phyloP scores from a whole-genome alignment of 805 yeast species.

The Blastobotrys robertii region DNA sequence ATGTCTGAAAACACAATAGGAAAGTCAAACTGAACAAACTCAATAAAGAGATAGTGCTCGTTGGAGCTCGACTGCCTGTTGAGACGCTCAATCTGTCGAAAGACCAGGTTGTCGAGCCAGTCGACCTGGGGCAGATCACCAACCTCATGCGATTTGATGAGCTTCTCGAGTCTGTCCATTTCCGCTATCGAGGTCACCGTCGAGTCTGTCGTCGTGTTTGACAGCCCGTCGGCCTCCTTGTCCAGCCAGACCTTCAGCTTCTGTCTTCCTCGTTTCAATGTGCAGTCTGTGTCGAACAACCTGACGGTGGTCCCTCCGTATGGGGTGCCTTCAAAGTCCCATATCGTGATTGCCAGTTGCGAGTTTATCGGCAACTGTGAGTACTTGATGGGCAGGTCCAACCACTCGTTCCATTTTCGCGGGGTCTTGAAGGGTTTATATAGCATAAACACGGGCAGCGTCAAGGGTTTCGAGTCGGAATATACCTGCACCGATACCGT shows the following conservation, averaged over 20 bases:
- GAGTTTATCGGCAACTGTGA: slow-evolving; percentile 61
- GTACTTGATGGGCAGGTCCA: slow-evolving; percentile 60
- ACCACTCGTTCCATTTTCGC: slow-evolving; percentile 63
- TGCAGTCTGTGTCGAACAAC: slow-evolving; percentile 50
- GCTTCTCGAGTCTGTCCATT: slow-evolving; percentile 41
- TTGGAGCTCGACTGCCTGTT: slow-evolving; percentile 15
- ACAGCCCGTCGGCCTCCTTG: slow-evolving; percentile 25
- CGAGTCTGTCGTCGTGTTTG: slow-evolving; percentile 21
- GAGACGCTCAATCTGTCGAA: slow-evolving; percentile 42
- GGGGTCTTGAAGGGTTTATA: slow-evolving; percentile 36
- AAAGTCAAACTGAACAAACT: slow-evolving; percentile 55
- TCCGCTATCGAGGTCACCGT: slow-evolving; percentile 19
- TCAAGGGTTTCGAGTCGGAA: slow-evolving; percentile 37
- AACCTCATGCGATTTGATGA: slow-evolving; percentile 52
- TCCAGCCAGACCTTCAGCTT: slow-evolving; percentile 38
- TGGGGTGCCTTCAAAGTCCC: slow-evolving; percentile 56
- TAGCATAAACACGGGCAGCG: slow-evolving; percentile 41
- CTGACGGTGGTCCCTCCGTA: slow-evolving; percentile 55
- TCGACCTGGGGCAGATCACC: slow-evolving; percentile 51
- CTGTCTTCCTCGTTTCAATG: slow-evolving; percentile 66
- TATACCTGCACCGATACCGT: slow-evolving; percentile 39
- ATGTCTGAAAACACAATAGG: slow-evolving; percentile 64
- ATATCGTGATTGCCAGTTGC: slow-evolving; percentile 48
- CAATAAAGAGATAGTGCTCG: slow-evolving; percentile 38
- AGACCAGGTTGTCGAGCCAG: slow-evolving; percentile 68